phyloP scores from a whole-genome alignment of 2,329 filamentous ascomycete species.

The Exophiala sideris region DNA sequence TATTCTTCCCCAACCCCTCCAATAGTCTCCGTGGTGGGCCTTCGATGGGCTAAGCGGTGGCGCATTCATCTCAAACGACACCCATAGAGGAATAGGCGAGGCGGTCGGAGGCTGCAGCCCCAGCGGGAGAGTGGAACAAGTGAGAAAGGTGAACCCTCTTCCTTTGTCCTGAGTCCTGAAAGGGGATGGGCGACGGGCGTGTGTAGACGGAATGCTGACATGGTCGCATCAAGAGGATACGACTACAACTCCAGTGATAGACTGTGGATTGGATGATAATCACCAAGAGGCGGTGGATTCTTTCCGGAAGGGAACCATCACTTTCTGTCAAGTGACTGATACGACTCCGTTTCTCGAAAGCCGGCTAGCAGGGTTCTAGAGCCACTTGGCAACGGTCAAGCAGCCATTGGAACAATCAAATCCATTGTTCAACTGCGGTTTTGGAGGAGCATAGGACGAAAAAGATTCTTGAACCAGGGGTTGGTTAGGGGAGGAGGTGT shows the following conservation, averaged over 20 bases:
- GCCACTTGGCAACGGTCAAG: conserved; percentile 26
- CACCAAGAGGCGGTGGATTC: conserved; percentile 3
- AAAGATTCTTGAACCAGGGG: neutral
- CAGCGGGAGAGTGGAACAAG: neutral
- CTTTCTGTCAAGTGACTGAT: conserved; percentile 8
- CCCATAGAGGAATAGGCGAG: conserved; percentile 8
- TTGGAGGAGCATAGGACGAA: neutral
- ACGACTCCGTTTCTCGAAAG: conserved; percentile 26
- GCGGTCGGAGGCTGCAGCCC: neutral
- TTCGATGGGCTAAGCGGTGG: conserved; percentile 3
- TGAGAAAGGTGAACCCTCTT: neutral
- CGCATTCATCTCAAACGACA: conserved; percentile 2
- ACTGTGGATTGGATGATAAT: conserved; percentile 5
- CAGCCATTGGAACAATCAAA: conserved; percentile 7
- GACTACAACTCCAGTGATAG: conserved; percentile 1
- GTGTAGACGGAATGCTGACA: conserved; percentile 20
- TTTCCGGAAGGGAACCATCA: neutral
- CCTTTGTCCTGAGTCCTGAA: conserved; percentile 6
- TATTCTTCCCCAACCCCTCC: conserved; percentile 16
- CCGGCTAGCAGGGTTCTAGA: conserved; percentile 26
- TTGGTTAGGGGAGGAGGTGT: neutral
- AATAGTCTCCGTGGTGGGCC: conserved; percentile 2
- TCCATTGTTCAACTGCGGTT: neutral
- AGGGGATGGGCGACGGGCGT: conserved; percentile 4
- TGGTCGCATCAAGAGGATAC: conserved; percentile 22